Evolutionary conservation across 2,329 filamentous ascomycete species (phyloP).

Genomic region (Teratosphaeria pseudoeucalypti): DNA sequence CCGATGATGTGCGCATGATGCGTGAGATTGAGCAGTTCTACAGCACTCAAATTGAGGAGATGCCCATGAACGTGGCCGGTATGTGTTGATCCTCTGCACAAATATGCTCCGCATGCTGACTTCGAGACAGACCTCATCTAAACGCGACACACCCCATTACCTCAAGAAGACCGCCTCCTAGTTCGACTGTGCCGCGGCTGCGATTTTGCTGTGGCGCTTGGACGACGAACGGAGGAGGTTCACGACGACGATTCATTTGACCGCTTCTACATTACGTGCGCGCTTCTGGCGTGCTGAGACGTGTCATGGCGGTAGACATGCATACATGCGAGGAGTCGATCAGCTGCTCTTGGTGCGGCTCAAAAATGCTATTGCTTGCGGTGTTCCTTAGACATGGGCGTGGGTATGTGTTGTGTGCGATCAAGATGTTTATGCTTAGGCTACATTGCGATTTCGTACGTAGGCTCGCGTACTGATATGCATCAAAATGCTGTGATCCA

Average conservation of each 20-base stretch:
- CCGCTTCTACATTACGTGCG: slow-evolving; percentile 1
- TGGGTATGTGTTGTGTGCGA: slow-evolving; percentile 16
- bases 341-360: slow-evolving; percentile 10
- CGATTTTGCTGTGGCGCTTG: not conserved
- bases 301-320: slow-evolving; percentile 16
- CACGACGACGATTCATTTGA: not conserved
- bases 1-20: slow-evolving; percentile 99
- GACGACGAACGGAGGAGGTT: not conserved
- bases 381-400: slow-evolving; percentile 19
- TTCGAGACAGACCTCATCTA: slow-evolving; percentile 38
- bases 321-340: slow-evolving; percentile 17
- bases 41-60: slow-evolving; percentile 99
- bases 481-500: not conserved
- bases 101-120: not conserved
- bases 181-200: slow-evolving; percentile 14
- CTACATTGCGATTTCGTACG: slow-evolving; percentile 23
- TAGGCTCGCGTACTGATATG: slow-evolving; percentile 15
- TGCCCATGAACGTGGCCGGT: slow-evolving; percentile 86
- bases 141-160: slow-evolving; percentile 7
- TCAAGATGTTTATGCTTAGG: slow-evolving; percentile 22
- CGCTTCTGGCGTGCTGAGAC: slow-evolving; percentile 1
- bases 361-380: slow-evolving; percentile 17
- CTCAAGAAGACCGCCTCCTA: slow-evolving; percentile 11
- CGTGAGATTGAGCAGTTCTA: slow-evolving; percentile 99
- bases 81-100: slow-evolving; percentile 24